Conservation (phyloP, 1,284 basidiomycete species). For the Naganishia liquefaciens region DNA sequence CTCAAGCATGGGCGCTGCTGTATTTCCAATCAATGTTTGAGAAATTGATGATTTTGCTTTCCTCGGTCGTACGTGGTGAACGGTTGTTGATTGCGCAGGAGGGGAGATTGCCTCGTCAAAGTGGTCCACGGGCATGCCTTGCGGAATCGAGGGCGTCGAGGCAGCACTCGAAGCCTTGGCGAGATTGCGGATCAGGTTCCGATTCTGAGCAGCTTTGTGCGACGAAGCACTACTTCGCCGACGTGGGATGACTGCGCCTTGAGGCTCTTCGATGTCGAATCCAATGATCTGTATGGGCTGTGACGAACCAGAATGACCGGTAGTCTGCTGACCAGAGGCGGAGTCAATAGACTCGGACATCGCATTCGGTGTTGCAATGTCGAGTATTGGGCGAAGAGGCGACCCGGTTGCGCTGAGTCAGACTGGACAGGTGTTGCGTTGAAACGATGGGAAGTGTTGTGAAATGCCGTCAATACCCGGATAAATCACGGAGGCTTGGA, state of each 20-base stretch:
- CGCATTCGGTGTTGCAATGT: neutral
- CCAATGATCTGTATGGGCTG: neutral
- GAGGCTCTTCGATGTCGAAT: conserved; percentile 20
- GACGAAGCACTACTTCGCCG: conserved; percentile 22
- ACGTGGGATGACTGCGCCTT: conserved; percentile 17
- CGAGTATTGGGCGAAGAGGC: neutral
- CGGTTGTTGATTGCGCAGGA: neutral
- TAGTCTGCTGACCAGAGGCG: neutral
- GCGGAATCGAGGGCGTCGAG: conserved; percentile 20
- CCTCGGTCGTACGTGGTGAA: conserved; percentile 6
- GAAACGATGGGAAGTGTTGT: neutral
- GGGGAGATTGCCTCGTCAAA: neutral
- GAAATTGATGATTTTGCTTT: neutral
- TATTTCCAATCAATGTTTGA: neutral
- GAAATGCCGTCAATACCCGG: conserved; percentile 13
- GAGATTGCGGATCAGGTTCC: conserved; percentile 4
- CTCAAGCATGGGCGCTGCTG: neutral
- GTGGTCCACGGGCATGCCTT: conserved; percentile 11
- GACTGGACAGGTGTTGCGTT: neutral
- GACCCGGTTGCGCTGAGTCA: conserved; percentile 6
- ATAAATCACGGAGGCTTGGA: conserved; percentile 10
- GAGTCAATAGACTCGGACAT: conserved; percentile 21
- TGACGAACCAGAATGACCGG: neutral
- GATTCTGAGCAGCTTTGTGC: conserved; percentile 10
- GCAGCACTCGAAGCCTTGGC: conserved; percentile 13